phyloP scores from a whole-genome alignment of 2,329 filamentous ascomycete genomes.

The Phialocephala sp. region DNA sequence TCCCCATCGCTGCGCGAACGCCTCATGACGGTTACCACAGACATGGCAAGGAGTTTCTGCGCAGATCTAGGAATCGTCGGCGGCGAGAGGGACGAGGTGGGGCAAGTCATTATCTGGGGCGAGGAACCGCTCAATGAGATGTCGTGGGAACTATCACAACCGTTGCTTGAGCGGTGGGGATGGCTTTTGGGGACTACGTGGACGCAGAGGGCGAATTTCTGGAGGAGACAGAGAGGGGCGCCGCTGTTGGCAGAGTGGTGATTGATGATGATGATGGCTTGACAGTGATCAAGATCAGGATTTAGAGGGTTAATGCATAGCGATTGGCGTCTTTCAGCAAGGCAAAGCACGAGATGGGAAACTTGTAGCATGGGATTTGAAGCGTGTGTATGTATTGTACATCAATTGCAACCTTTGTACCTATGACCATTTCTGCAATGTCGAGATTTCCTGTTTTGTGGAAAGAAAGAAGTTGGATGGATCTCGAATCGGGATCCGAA shows the following conservation, averaged over 20 bases:
- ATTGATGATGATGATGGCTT: neutral
- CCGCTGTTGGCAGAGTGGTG: constrained; percentile 45
- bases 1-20: constrained; percentile 48
- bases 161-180: constrained; percentile 47
- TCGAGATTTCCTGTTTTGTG: neutral
- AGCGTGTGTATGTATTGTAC: neutral
- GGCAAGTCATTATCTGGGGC: constrained; percentile 51
- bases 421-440: neutral
- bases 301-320: constrained; percentile 16
- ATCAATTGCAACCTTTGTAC: neutral
- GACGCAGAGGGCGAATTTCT: constrained; percentile 49
- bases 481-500: neutral
- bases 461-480: neutral
- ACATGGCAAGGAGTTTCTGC: constrained; percentile 47
- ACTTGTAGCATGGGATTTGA: too few relatives aligned
- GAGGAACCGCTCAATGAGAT: constrained; percentile 49
- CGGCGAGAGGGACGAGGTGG: constrained; percentile 45
- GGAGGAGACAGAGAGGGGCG: constrained; percentile 47
- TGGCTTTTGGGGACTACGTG: constrained; percentile 48
- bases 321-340: constrained; percentile 15
- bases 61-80: constrained; percentile 46
- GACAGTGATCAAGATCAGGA: neutral
- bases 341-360: too few relatives aligned
- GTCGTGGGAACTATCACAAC: constrained; percentile 50
- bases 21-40: constrained; percentile 44